A percentile compares a stretch with the other conserved stretches of the same genome.
Conservation (phyloP, 352 stramenopile genomes). For the Pythium rhizo-oryzae region DNA sequence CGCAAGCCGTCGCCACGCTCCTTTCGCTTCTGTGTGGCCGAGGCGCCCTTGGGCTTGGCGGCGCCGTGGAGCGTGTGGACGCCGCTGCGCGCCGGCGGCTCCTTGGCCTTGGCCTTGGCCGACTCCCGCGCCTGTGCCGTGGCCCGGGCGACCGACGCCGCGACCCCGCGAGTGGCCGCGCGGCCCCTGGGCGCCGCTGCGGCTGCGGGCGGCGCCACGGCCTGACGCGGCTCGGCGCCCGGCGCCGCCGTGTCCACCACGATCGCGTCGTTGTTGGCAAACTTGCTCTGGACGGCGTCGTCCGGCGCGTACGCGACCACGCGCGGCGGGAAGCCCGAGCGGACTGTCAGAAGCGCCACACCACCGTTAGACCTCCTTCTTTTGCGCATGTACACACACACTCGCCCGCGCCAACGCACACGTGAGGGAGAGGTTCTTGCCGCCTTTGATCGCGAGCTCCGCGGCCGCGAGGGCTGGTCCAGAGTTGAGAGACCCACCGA, state of each 20-base stretch:
- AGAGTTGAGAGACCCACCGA: not conserved
- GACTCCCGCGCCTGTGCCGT: not conserved
- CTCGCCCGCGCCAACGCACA: constrained; percentile 35
- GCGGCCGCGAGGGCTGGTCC: constrained; percentile 42
- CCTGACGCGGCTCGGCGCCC: constrained; percentile 23
- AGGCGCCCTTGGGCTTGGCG: constrained; percentile 2
- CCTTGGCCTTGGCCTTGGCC: not conserved
- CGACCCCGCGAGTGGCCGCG: constrained; percentile 12
- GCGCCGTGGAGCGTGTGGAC: constrained; percentile 55
- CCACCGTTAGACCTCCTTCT: not conserved
- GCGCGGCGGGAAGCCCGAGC: constrained; percentile 66
- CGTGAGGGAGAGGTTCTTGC: constrained; percentile 37
- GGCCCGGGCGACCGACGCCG: constrained; percentile 27
- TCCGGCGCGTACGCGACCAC: constrained; percentile 38
- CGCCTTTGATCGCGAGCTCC: constrained; percentile 46
- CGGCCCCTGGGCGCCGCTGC: constrained; percentile 10
- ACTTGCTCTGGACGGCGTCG: constrained; percentile 47
- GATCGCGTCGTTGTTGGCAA: constrained; percentile 75
- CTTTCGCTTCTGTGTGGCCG: constrained; percentile 16
- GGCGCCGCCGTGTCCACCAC: constrained; percentile 43
- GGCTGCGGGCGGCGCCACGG: constrained; percentile 3
- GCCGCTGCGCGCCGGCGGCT: constrained; percentile 23
- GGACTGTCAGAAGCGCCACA: constrained; percentile 41
- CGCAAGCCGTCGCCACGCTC: constrained; percentile 58
- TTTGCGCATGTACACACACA: not conserved